Base-by-base conservation (phyloP, 2,329 filamentous ascomycete species). In the Curvularia sp. region DNA sequence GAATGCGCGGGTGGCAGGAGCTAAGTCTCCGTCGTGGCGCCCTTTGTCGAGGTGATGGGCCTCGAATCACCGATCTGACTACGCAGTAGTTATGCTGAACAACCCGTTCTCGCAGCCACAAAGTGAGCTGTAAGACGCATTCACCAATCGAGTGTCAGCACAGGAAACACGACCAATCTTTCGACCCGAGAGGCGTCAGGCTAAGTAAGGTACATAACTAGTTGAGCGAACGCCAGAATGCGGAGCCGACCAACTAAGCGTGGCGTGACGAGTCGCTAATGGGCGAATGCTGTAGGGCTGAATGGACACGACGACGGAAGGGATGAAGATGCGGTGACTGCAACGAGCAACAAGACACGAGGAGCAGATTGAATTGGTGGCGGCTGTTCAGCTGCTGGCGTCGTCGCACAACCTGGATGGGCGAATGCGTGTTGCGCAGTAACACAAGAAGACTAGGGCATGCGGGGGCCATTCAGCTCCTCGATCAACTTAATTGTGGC, bases 101-200 rank as follows among this genome's bases (percentile, higher is more conserved):
- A 56, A 61, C 64, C 65, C 58, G 28, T 62, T 60, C 61, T 60
- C 42, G 60, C 65, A 69, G 68, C 68, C 68, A 70, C 69, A 58
- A 61, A 55, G 61, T 64, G 59, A 56, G 58, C 44, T 62, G 65
- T 68, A 63, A 67, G 67, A 70, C 65, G 60, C 53, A 41, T 57
- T 62, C 55, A 49, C 68, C 72, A 71, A 75, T 72, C 60, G 58
- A 51, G 62, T 51, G 39, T 41, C 38, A 53, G 50, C 22, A 35
- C 15, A 58, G 55, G 58, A 49, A 59, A 64, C 58, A 62, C 59
- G 57, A 57, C 58, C 58, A 61, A 58, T 61, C 53, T 57, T 52
- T 58, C 63, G 64, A 61, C 61, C 58, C 60, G 63, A 55, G 26
- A 54, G 53, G 60, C 53, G 58, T 64, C 57, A n/a, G 60, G 31